A percentile compares a stretch with the other conserved stretches of the same genome.
Conservation (phyloP, 2,329 filamentous ascomycete species). For the Sporothrix protearum region DNA sequence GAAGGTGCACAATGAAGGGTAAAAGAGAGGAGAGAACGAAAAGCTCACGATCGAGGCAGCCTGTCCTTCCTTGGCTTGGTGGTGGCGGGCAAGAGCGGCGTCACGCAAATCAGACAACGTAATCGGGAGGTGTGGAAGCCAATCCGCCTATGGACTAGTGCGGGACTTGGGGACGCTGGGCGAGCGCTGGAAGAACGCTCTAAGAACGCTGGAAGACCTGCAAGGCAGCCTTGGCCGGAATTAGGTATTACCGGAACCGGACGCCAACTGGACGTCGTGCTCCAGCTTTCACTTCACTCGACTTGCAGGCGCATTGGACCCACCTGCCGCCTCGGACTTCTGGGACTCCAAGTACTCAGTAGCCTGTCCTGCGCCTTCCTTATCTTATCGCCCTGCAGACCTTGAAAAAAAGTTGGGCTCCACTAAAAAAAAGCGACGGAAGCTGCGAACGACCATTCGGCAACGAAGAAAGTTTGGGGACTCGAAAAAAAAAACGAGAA, state of each 20-base stretch:
- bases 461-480: constrained; percentile 6
- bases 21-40: not conserved
- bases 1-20: not conserved
- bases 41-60: constrained; percentile 21
- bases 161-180: not conserved
- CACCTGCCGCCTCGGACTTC: not conserved
- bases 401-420: constrained; percentile 17
- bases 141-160: constrained; percentile 21
- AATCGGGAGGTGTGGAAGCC: constrained; percentile 28
- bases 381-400: constrained; percentile 20
- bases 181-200: not conserved
- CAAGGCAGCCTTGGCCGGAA: constrained; percentile 23
- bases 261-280: too few relatives aligned
- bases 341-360: not conserved
- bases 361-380: not conserved
- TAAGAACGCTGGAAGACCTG: not conserved
- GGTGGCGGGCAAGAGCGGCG: constrained; percentile 23
- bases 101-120: constrained; percentile 26
- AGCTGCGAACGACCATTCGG: constrained; percentile 4
- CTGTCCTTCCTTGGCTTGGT: constrained; percentile 11
- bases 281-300: not conserved
- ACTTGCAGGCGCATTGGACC: not conserved
- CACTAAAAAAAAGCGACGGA: constrained; percentile 21
- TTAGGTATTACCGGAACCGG: constrained; percentile 20
- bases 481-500: not conserved